phyloP scores from a whole-genome alignment of 2,329 filamentous ascomycete genomes.

The Meredithiella fracta region DNA sequence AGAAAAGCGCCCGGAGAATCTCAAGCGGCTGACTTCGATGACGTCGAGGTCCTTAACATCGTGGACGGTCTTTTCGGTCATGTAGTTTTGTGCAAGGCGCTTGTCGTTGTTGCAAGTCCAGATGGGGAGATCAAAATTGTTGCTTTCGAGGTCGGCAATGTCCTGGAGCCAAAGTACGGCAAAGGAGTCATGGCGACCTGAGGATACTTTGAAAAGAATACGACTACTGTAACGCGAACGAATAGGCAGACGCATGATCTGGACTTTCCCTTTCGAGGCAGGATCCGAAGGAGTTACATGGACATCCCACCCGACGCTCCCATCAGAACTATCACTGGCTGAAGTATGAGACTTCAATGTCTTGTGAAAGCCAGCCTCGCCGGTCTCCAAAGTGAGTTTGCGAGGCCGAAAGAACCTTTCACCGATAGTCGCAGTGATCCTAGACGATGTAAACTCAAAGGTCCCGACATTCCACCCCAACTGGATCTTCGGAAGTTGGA shows the following conservation, averaged over 20 bases:
- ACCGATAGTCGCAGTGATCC: constrained; percentile 47
- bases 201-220: constrained; percentile 74
- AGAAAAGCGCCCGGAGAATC: constrained; percentile 70
- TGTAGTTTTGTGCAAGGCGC: constrained; percentile 79
- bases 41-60: constrained; percentile 59
- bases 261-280: constrained; percentile 10
- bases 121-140: constrained; percentile 71
- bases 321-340: constrained; percentile 11
- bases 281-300: too few relatives aligned
- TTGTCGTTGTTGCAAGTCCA: constrained; percentile 64
- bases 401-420: constrained; percentile 50
- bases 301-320: constrained; percentile 27
- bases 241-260: constrained; percentile 59
- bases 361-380: constrained; percentile 51
- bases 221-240: constrained; percentile 82
- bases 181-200: constrained; percentile 56
- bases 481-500: constrained; percentile 66
- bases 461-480: constrained; percentile 92
- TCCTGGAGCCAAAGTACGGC: constrained; percentile 76
- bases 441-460: constrained; percentile 60
- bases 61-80: constrained; percentile 60
- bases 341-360: constrained; percentile 22
- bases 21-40: constrained; percentile 63
- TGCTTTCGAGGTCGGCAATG: constrained; percentile 62
- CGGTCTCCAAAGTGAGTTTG: constrained; percentile 66